Conservation (phyloP, 495 filamentous ascomycete species). For the Neurospora sp. region DNA sequence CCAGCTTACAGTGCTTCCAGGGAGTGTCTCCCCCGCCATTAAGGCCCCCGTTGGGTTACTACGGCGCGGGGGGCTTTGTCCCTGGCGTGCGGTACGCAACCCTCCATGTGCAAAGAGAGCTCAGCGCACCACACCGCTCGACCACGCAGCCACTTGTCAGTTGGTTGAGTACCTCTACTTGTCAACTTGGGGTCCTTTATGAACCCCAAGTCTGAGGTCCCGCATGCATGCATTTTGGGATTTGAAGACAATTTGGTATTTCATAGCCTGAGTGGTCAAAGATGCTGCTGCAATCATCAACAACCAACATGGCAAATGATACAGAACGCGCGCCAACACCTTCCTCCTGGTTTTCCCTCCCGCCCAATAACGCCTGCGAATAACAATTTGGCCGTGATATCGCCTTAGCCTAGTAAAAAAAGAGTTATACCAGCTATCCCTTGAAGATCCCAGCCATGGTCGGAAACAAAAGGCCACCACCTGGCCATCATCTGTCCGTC, state of each 20-base stretch:
- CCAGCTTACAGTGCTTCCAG: not conserved
- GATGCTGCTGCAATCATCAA: not conserved
- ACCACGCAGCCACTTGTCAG: not conserved
- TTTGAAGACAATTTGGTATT: not conserved
- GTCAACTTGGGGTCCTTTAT: not conserved
- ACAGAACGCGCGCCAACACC: not conserved
- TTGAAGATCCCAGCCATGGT: not conserved
- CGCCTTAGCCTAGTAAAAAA: not conserved
- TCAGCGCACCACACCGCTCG: not conserved
- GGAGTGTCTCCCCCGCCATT: not conserved
- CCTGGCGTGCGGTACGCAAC: not conserved
- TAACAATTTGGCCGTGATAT: not conserved
- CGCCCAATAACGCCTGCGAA: not conserved
- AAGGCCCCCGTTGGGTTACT: not conserved
- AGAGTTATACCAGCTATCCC: not conserved
- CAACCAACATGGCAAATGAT: not conserved
- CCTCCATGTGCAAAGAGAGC: not conserved
- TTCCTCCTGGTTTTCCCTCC: not conserved
- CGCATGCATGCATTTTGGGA: not conserved
- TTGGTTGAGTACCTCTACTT: not conserved
- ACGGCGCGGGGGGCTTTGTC: not conserved
- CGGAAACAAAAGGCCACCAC: not conserved
- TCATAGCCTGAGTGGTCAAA: not conserved
- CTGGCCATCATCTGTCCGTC: not conserved
- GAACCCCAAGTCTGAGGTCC: not conserved